Conservation (phyloP, 139 green algal species). For the Astrephomene gubernaculifera region DNA sequence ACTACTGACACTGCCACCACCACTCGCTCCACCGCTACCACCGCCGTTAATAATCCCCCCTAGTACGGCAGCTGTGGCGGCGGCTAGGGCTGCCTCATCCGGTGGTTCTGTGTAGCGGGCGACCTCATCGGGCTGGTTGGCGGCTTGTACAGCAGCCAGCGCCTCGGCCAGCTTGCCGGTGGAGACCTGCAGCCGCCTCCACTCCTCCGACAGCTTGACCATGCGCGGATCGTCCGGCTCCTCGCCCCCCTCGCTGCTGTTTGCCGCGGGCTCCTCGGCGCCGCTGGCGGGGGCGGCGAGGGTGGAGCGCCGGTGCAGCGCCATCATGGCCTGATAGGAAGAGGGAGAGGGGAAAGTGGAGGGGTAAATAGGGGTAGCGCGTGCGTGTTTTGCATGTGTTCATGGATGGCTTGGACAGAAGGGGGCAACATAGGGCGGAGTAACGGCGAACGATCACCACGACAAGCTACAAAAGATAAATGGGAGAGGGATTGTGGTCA, state of each 20-base stretch:
- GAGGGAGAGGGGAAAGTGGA: too few species aligned
- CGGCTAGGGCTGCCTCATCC: not conserved
- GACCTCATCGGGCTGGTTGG: not conserved
- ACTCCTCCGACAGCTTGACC: slow-evolving; percentile 18
- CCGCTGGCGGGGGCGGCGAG: not conserved
- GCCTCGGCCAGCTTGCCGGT: not conserved
- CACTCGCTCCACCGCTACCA: not conserved
- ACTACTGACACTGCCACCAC: not conserved
- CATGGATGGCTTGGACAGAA: too few species aligned
- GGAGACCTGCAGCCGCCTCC: slow-evolving; percentile 25
- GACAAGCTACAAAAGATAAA: too few species aligned
- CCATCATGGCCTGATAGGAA: slow-evolving; percentile 29
- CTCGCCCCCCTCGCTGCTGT: too few species aligned
- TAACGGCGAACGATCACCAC: too few species aligned
- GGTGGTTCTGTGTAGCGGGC: not conserved
- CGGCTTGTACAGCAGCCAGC: not conserved
- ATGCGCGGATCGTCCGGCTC: slow-evolving; percentile 37
- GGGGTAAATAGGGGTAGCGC: too few species aligned
- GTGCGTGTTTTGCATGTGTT: too few species aligned
- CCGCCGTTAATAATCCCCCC: too few species aligned
- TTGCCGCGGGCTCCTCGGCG: too few species aligned
- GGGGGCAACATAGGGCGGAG: too few species aligned
- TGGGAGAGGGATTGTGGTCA: too few species aligned
- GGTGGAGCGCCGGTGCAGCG: slow-evolving; percentile 3
- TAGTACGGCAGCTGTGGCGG: not conserved